Percentiles rank a stretch among this genome's conserved stretches.
Conservation (phyloP, 129 eudicot genomes). For the Helianthus tuberosus region DNA sequence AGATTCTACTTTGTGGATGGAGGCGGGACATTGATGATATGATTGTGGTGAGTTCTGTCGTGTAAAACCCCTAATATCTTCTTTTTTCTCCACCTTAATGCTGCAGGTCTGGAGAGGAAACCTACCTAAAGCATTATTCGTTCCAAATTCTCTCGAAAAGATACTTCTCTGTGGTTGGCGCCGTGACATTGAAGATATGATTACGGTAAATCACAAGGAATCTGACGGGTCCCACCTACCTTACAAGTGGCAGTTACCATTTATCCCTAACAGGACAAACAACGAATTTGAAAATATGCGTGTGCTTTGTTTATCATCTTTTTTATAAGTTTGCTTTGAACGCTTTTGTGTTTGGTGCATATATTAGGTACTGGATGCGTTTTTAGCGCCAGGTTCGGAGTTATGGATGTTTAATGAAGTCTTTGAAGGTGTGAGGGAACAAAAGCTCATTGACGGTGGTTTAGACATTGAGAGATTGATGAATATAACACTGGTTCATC, state of each 20-base stretch:
- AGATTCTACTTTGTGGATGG: constrained; percentile 99
- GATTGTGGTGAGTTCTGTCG: constrained; percentile 88
- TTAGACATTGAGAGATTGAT: constrained; percentile 63
- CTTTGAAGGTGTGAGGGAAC: constrained; percentile 69
- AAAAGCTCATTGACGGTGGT: constrained; percentile 83
- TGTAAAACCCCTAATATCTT: constrained; percentile 61
- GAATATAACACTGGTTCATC: constrained; percentile 66
- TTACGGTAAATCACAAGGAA: constrained; percentile 67
- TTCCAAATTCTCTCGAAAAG: constrained; percentile 68
- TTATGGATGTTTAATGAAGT: constrained; percentile 95
- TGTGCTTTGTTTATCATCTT: constrained; percentile 1
- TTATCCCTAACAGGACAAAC: not conserved
- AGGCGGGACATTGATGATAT: constrained; percentile 98
- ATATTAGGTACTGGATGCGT: constrained; percentile 83
- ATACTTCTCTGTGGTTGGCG: constrained; percentile 95
- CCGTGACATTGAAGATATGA: constrained; percentile 90
- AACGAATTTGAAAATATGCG: not conserved
- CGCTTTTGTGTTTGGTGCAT: not conserved
- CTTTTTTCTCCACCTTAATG: constrained; percentile 70
- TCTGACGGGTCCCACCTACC: constrained; percentile 25
- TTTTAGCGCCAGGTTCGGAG: constrained; percentile 78
- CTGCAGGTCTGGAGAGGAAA: constrained; percentile 89
- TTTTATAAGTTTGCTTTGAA: constrained; percentile 17
- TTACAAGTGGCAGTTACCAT: not conserved
- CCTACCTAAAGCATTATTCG: constrained; percentile 62